phyloP scores from a whole-genome alignment of 179 eudicot species.

The Carnegiea gigantea region DNA sequence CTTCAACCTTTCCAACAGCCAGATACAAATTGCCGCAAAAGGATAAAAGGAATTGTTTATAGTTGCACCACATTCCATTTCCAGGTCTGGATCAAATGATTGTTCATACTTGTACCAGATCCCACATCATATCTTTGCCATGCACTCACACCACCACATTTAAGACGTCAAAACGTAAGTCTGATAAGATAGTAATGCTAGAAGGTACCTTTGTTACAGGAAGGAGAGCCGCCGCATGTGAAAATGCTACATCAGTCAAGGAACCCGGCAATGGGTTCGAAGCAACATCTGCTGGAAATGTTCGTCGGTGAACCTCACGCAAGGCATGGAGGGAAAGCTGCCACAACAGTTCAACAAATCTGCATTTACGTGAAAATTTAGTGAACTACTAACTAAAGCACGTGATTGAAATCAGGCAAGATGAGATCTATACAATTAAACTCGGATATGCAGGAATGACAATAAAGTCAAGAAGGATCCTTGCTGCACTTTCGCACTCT shows the following conservation, averaged over 20 bases:
- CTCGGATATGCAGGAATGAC: not conserved
- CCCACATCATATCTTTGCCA: constrained; percentile 6
- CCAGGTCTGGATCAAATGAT: not conserved
- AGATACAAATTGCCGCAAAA: too few species aligned
- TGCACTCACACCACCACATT: not conserved
- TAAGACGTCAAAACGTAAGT: not conserved
- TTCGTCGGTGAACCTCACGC: constrained; percentile 95
- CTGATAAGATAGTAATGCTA: not conserved
- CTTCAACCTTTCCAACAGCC: too few species aligned
- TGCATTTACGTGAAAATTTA: constrained; percentile 26
- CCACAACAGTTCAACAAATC: constrained; percentile 95
- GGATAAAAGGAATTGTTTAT: too few species aligned
- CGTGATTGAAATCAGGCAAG: not conserved
- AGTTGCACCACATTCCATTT: not conserved
- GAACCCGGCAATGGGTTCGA: constrained; percentile 94
- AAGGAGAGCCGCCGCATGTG: constrained; percentile 97
- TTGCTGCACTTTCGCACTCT: not conserved
- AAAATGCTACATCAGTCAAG: constrained; percentile 93
- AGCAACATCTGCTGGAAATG: constrained; percentile 85
- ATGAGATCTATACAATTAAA: not conserved
- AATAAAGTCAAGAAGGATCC: not conserved
- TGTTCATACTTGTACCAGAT: not conserved
- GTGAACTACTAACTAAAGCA: not conserved
- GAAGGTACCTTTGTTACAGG: constrained; percentile 86
- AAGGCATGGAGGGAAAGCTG: constrained; percentile 96